Base-by-base conservation (phyloP, 192 early-diverging fungal species). In the Coemansia sp. region DNA sequence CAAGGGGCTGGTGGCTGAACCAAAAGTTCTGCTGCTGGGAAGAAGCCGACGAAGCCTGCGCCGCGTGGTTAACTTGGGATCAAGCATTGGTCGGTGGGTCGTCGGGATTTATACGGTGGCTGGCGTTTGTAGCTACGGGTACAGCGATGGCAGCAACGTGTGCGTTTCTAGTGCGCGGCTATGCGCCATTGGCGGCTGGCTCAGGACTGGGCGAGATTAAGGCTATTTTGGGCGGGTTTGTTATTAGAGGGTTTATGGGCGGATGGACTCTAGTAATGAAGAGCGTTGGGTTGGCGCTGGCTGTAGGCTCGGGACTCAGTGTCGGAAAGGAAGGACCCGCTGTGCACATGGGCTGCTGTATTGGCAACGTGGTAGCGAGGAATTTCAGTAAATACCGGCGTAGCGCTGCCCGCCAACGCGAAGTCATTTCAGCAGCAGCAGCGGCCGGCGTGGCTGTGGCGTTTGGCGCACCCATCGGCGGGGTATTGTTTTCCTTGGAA, bases 311-410 rank as follows among this genome's bases (percentile, higher is more conserved):
- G n/a, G 95, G 95, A 11, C 75, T 98, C 38, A 93, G 89, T 40
- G 88, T 95, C 7, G 97, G 97, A 52, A 95, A 95, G 76, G 96
- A 99, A 83, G 97, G 96, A 0, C 97, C 97, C 0, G 91, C 98
- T 61, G 91, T 99, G 20, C 96, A 98, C 71, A 88, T 98, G 41
- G 91, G 92, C 11, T 95, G 94, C 69, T 96, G 95, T 71, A 84
- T 95, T 22, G 96, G 95, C 31, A 95, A 93, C 72, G 87, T 96
- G 15, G 85, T 94, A 38, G 90, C 92, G 16, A 76, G 93, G 11
- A 80, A 92, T 33, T 97, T 97, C 69, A 84, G 87, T 15, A 95
- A 95, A 74, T 97, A 93, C 74, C 87, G 89, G 61, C 79, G 87
- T 50, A 97, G 94, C 73, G 93, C 96, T 60, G 74, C 75, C 0